Percentiles rank a stretch among this genome's conserved stretches.
These are phyloP conservation scores for Hortiboletus campestris DNA, from an alignment of 768 basidiomycete species.

Conservation along the genomic window DNA sequence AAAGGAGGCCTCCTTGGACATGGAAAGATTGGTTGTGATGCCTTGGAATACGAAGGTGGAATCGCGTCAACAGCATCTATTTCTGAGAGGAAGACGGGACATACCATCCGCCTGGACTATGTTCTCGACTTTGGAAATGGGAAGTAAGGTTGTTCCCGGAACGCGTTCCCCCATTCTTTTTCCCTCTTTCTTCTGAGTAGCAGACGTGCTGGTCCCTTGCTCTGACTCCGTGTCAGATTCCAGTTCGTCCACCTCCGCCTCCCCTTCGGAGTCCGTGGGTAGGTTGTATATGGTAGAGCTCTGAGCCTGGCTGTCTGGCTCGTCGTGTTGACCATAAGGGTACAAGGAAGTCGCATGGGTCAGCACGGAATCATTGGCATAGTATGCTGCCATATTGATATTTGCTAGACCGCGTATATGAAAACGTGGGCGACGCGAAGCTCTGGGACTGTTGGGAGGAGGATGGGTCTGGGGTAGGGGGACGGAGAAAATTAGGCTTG, in stretches of 20 bases:
- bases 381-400: constrained; percentile 32
- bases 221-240: constrained; percentile 35
- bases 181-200: constrained; percentile 27
- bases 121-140: constrained; percentile 64
- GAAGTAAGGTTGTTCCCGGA: constrained; percentile 67
- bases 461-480: neutral
- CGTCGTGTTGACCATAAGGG: constrained; percentile 29
- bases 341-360: constrained; percentile 34
- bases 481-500: constrained; percentile 8
- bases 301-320: constrained; percentile 23
- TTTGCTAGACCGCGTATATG: constrained; percentile 10
- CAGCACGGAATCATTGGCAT: constrained; percentile 26
- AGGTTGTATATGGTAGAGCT: constrained; percentile 31
- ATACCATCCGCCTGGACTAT: constrained; percentile 78
- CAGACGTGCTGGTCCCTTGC: constrained; percentile 24
- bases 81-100: constrained; percentile 22
- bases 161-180: constrained; percentile 41
- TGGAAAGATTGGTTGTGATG: constrained; percentile 56
- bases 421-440: constrained; percentile 8
- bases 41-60: constrained; percentile 36
- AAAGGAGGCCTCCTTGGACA: constrained; percentile 76
- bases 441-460: neutral
- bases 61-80: constrained; percentile 14
- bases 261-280: constrained; percentile 34
- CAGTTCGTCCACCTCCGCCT: constrained; percentile 34